A percentile compares a stretch with the other conserved stretches of the same genome.
These are phyloP conservation scores for Suhomyces terraborum DNA, from an alignment of 1,139 yeast genomes.

Conservation along the genomic window DNA sequence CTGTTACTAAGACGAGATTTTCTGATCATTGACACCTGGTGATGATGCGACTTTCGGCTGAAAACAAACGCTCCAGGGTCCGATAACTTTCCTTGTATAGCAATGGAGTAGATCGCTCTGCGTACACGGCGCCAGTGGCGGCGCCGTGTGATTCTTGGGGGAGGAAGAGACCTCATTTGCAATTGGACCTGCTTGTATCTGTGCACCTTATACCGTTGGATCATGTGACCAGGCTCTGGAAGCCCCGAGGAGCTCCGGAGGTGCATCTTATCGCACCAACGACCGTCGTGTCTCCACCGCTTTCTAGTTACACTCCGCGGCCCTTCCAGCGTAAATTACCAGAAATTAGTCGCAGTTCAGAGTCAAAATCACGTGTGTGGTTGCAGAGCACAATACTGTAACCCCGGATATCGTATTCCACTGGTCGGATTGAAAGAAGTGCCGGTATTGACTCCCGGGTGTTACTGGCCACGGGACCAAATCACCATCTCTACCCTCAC, in stretches of 20 bases:
- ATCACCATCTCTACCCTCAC: too few species aligned
- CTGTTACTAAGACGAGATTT: conserved; percentile 28
- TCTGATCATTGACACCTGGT: conserved; percentile 29
- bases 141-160: conserved; percentile 42
- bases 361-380: too few species aligned
- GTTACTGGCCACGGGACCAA: too few species aligned
- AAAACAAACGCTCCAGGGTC: conserved; percentile 33
- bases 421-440: too few species aligned
- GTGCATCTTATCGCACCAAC: not conserved
- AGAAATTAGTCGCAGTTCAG: too few species aligned
- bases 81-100: conserved; percentile 29
- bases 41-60: conserved; percentile 14
- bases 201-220: not conserved
- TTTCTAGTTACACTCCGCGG: too few species aligned
- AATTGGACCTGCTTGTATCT: not conserved
- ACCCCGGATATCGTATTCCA: too few species aligned
- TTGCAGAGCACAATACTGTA: too few species aligned
- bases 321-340: too few species aligned
- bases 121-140: conserved; percentile 42
- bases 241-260: conserved; percentile 10
- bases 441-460: too few species aligned
- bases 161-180: conserved; percentile 46
- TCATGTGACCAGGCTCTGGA: not conserved
- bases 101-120: conserved; percentile 31
- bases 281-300: conserved; percentile 2